Evolutionary conservation across 73 alveolate genomes (phyloP).

Genomic region (Effrenium voratum): DNA sequence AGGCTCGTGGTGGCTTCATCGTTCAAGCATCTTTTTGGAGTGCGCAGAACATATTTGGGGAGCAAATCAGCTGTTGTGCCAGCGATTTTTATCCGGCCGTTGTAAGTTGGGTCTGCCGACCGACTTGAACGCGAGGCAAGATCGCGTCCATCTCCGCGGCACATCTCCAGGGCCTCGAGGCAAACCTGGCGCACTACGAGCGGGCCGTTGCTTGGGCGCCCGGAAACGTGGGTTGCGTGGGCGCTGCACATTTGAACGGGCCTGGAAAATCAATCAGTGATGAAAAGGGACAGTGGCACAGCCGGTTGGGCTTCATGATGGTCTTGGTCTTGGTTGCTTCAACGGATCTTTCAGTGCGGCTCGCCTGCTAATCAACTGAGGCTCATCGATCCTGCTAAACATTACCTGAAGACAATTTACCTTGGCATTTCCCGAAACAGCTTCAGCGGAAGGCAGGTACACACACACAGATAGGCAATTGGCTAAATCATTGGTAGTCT

Average conservation of each 20-base stretch:
- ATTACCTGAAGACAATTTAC: no score
- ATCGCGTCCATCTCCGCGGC: conserved; percentile 81
- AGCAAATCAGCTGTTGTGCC: no score
- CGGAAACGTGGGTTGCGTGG: neutral
- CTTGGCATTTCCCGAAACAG: no score
- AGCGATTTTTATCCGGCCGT: no score
- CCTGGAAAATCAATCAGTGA: neutral
- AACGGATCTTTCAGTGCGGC: neutral
- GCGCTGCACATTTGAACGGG: neutral
- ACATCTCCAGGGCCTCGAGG: conserved; percentile 85
- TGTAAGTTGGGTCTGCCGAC: no score
- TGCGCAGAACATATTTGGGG: no score
- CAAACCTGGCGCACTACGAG: conserved; percentile 83
- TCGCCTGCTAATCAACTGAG: neutral
- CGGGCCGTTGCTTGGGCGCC: conserved; percentile 20
- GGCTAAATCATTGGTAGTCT: neutral
- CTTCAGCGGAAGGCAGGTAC: neutral
- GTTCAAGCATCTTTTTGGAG: no score
- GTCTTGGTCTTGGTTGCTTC: neutral
- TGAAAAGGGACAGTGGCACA: neutral
- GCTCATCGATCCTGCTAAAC: neutral
- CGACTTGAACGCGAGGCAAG: conserved; percentile 76
- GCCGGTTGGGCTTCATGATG: neutral
- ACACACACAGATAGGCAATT: neutral
- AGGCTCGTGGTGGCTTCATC: neutral